A percentile compares a stretch with the other conserved stretches of the same genome.
phyloP scores from a whole-genome alignment of 495 filamentous ascomycete genomes.

The Acidiella bohemica region DNA sequence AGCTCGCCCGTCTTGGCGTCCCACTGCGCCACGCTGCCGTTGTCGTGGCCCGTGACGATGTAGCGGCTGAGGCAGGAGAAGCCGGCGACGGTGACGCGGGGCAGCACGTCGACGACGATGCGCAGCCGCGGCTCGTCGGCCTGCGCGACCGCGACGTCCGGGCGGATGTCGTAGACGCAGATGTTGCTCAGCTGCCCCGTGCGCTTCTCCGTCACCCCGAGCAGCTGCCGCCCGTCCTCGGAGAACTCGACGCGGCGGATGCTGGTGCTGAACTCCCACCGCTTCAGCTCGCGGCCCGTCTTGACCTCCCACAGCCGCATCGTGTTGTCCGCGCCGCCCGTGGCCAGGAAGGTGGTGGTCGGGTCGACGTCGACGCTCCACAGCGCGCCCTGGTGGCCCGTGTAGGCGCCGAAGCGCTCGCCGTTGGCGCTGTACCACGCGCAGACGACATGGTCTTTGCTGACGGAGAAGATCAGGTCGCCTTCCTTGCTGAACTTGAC shows the following conservation, averaged over 20 bases:
- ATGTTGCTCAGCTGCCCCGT: slow-evolving; percentile 91
- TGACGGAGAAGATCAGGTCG: slow-evolving; percentile 91
- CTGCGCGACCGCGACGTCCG: slow-evolving; percentile 71
- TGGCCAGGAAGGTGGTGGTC: slow-evolving; percentile 82
- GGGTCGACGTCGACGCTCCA: slow-evolving; percentile 98
- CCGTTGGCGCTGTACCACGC: slow-evolving; percentile 61
- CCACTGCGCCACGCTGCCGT: slow-evolving; percentile 85
- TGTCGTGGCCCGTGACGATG: slow-evolving; percentile 96
- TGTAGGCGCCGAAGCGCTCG: slow-evolving; percentile 72
- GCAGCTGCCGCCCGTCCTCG: slow-evolving; percentile 72
- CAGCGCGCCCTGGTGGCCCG: slow-evolving; percentile 91
- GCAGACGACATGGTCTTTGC: slow-evolving; percentile 92
- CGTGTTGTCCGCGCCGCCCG: slow-evolving; percentile 94
- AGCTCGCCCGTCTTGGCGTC: slow-evolving; percentile 54
- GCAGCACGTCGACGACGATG: slow-evolving; percentile 69
- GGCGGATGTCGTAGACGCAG: slow-evolving; percentile 71
- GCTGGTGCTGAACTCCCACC: slow-evolving; percentile 90
- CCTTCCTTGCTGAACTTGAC: slow-evolving; percentile 97
- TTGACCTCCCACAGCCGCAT: slow-evolving; percentile 94
- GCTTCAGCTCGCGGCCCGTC: slow-evolving; percentile 83
- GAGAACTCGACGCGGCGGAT: slow-evolving; percentile 95
- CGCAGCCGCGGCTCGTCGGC: slow-evolving; percentile 62
- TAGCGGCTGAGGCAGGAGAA: slow-evolving; percentile 87
- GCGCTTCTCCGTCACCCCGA: slow-evolving; percentile 95
- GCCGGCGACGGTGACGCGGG: slow-evolving; percentile 50